Conservation (phyloP, 2,329 filamentous ascomycete genomes). For the Fusarium buxicola region DNA sequence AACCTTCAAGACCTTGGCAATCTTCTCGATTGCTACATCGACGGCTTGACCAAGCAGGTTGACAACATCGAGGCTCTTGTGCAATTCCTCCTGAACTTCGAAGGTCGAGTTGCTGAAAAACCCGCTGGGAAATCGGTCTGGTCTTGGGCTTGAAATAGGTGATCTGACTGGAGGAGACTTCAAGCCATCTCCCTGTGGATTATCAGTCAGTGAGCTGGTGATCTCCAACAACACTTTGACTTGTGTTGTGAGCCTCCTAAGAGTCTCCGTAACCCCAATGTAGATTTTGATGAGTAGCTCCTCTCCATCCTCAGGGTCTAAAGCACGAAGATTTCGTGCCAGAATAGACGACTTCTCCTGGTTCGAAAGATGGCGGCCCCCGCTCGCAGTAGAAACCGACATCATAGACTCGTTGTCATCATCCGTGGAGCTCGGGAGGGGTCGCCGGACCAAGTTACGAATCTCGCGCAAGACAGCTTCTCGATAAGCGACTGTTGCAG, state of each 20-base stretch:
- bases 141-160: conserved; percentile 64
- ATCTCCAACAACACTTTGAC: conserved; percentile 96
- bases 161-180: conserved; percentile 63
- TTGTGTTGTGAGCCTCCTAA: conserved; percentile 87
- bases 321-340: conserved; percentile 85
- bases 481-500: conserved; percentile 85
- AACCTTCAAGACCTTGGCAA: conserved; percentile 80
- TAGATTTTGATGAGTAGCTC: conserved; percentile 85
- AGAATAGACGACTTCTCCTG: conserved; percentile 92
- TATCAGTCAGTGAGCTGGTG: conserved; percentile 76
- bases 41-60: conserved; percentile 84
- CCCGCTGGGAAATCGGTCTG: conserved; percentile 46
- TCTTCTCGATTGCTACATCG: conserved; percentile 82
- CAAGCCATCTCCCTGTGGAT: conserved; percentile 52
- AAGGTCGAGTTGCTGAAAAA: conserved; percentile 48
- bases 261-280: conserved; percentile 85
- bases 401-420: conserved; percentile 93
- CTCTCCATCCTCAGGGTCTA: conserved; percentile 88
- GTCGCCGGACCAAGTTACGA: conserved; percentile 82
- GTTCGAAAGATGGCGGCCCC: conserved; percentile 75
- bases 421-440: conserved; percentile 91
- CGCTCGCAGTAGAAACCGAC: conserved; percentile 81
- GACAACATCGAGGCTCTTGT: conserved; percentile 80
- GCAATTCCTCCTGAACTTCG: conserved; percentile 78
- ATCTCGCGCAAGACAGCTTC: conserved; percentile 88